phyloP scores from a whole-genome alignment of 164 flowering plant species.

The Vitis labrusca region DNA sequence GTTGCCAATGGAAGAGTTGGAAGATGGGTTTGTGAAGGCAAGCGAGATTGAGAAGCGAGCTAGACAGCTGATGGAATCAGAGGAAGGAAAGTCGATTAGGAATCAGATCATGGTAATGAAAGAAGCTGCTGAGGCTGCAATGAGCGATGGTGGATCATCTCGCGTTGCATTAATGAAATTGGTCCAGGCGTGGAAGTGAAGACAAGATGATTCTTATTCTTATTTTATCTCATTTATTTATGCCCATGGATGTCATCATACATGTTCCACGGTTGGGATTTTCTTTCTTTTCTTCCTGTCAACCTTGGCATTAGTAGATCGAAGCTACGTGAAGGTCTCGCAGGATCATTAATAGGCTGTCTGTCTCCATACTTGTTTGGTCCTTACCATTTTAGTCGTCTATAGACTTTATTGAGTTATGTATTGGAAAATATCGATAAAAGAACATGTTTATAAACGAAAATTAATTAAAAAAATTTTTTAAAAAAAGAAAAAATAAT shows the following conservation, averaged over 20 bases:
- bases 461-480: no score
- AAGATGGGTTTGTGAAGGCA: slow-evolving; percentile 25
- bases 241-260: no score
- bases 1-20: slow-evolving; percentile 18
- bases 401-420: no score
- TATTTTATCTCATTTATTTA: no score
- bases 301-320: no score
- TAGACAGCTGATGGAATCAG: slow-evolving; percentile 26
- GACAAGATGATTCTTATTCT: not conserved
- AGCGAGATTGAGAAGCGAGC: slow-evolving; percentile 27
- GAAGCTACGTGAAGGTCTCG: no score
- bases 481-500: no score
- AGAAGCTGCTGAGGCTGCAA: slow-evolving; percentile 15
- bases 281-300: not conserved
- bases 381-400: no score
- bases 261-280: no score
- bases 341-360: not conserved
- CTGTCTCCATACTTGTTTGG: not conserved
- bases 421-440: no score
- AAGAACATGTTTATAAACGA: no score
- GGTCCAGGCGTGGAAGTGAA: not conserved
- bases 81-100: slow-evolving; percentile 20
- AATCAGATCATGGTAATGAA: slow-evolving; percentile 12
- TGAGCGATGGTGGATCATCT: slow-evolving; percentile 22
- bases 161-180: slow-evolving; percentile 11